Base-by-base conservation (phyloP, 78 protist species). In the Isochrysis galbana region DNA sequence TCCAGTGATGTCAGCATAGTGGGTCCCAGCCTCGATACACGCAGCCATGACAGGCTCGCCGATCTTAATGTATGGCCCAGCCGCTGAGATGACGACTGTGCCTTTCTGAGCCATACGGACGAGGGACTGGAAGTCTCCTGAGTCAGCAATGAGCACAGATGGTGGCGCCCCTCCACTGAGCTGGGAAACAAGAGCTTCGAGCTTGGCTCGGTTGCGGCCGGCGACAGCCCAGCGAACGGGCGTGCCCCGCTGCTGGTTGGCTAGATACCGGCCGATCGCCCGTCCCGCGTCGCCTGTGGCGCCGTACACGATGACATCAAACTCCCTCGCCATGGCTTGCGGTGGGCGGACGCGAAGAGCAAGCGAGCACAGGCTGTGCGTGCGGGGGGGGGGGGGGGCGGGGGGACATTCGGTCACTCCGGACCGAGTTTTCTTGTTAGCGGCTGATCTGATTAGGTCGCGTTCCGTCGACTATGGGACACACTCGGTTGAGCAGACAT, bases 1-100 rank as follows among this genome's bases (percentile, higher is more conserved):
- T 29, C 89, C 89, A 22, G 89, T 83, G 67, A 83, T 83, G 89
- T 83, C 89, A 39, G 29, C 51, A 1, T 46, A 83, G 89, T 83
- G 89, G 41, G 89, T 26, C 0, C 38, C 34, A 23, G 2, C 89
- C 38, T 0, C 89, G 25, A 83, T 0, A 61, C 89, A 83, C 39
- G 89, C 89, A 11, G 5, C 41, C 5, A 83, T 19, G 42, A 83
- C 67, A 10, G 67, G 44, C 89, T 83, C 89, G 34, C 89, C 89
- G 41, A 32, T 34, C 5, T 0, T 1, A 7, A 34, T 3, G 39
- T 83, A 83, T 14, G 89, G 89, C 11, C 89, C 89, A 3, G 2
- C 87, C 3, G 61, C 29, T 5, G n/a, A 2, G 32, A 80, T 26
- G 36, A 80, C 87, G 46, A 80, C 36, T 19, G 46, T 7, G 17